Base-by-base conservation (phyloP, 441 rosid genomes). In the Hypseocharis bilobata region DNA sequence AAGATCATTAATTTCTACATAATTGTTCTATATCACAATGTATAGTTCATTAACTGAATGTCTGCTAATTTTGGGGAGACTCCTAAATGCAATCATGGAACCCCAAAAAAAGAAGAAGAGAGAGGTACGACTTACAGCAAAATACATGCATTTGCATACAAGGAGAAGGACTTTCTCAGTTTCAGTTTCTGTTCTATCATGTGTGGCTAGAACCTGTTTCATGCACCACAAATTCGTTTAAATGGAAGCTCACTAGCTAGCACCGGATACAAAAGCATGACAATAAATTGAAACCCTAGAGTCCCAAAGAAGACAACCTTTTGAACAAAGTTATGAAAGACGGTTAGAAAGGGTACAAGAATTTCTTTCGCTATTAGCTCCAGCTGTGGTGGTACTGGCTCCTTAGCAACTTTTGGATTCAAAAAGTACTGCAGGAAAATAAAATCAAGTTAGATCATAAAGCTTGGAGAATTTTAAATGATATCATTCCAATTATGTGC, bases 351-450 rank as follows among this genome's bases (percentile, higher is more conserved):
- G 5, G 96, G 92, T 14, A 80, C 84, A 60, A 90, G 78, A 78
- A 88, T 82, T 74, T 85, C 91, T 65, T 80, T 79, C 5, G 85
- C 71, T 44, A 86, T 84, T 58, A 81, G 77, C 78, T 88, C 95
- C 28, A 90, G 86, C 40, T 88, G 91, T 13, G 78, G 85, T 19
- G 96, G 95, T 65, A 88, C 89, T 17, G 89, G 88, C 86, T 90
- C 96, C 80, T 74, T 78, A 3, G 78, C 85, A 77, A 88, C 81
- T 82, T 86, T 88, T 59, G 96, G 96, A 69, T 85, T 82, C 75
- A 90, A 64, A 76, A 88, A 90, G 73, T 88, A 90, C 96, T 90
- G 81, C 61, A 67, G 70, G 54, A 60, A 62, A 69, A 60, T 22
- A 60, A 22, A 20, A 16, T 49, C 23, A 27, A 34, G 27, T 66